Evolutionary conservation across 139 green algal genomes (phyloP).

Genomic region (Asterochloris sp.): DNA sequence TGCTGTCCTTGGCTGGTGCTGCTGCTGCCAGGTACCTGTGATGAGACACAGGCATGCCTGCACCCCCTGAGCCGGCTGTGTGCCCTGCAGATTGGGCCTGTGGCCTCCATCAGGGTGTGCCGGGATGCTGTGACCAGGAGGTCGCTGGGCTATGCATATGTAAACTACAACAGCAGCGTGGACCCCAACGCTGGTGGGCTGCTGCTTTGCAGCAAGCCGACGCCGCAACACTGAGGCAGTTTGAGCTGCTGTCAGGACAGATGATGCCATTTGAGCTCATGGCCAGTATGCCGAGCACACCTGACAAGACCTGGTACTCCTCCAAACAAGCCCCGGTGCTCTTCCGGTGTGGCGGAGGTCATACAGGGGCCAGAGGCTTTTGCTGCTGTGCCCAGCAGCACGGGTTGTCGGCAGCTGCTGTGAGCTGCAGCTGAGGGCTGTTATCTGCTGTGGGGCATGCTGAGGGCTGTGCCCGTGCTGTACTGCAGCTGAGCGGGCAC

Average conservation of each 20-base stretch:
- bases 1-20: background rate
- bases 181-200: constrained; percentile 75
- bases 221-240: background rate
- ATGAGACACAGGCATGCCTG: background rate
- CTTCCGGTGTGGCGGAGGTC: too few species aligned
- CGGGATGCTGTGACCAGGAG: constrained; percentile 87
- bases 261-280: background rate
- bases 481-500: constrained; percentile 71
- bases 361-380: background rate
- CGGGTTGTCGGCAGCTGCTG: too few species aligned
- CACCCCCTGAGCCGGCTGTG: background rate
- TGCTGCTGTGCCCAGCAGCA: background rate
- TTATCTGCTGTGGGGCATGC: too few species aligned
- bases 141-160: constrained; percentile 93
- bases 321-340: too few species aligned
- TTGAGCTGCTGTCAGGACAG: background rate
- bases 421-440: too few species aligned
- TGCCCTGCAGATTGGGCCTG: constrained; percentile 74
- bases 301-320: background rate
- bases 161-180: constrained; percentile 90
- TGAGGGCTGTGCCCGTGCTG: background rate
- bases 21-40: background rate
- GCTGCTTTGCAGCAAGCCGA: background rate
- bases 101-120: constrained; percentile 91
- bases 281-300: background rate